A percentile compares a stretch with the other conserved stretches of the same genome.
Conservation (phyloP, 129 eudicot species). For the Helianthus tuberosus region DNA sequence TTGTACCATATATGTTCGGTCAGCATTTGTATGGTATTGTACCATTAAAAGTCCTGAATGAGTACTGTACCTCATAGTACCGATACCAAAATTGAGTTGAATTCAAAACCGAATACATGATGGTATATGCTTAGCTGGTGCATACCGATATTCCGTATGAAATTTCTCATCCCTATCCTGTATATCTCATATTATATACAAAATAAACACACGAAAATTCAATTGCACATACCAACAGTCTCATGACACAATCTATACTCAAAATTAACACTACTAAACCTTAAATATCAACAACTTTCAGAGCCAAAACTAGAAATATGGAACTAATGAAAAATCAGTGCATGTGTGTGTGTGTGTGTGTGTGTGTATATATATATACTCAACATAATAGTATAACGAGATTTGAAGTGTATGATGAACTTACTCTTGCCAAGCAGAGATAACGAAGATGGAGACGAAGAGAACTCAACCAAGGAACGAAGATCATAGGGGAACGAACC, state of each 20-base stretch:
- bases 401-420: slow-evolving; percentile 38
- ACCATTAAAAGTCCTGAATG: too few relatives aligned
- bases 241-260: background rate
- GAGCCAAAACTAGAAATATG: background rate
- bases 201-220: background rate
- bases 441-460: slow-evolving; percentile 69
- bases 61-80: too few relatives aligned
- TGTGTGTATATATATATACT: background rate
- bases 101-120: too few relatives aligned
- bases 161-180: too few relatives aligned
- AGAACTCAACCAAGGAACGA: slow-evolving; percentile 74
- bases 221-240: background rate
- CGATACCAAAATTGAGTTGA: too few relatives aligned
- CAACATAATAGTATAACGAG: slow-evolving; percentile 7
- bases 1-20: too few relatives aligned
- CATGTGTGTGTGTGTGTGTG: background rate
- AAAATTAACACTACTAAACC: background rate
- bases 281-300: background rate
- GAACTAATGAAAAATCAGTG: background rate
- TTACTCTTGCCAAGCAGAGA: slow-evolving; percentile 83
- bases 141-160: too few relatives aligned
- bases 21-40: too few relatives aligned
- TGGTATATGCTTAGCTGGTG: too few relatives aligned
- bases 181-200: background rate
- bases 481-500: too few relatives aligned